phyloP scores from a whole-genome alignment of 768 basidiomycete genomes.

The Rossbeevera mucosa region DNA sequence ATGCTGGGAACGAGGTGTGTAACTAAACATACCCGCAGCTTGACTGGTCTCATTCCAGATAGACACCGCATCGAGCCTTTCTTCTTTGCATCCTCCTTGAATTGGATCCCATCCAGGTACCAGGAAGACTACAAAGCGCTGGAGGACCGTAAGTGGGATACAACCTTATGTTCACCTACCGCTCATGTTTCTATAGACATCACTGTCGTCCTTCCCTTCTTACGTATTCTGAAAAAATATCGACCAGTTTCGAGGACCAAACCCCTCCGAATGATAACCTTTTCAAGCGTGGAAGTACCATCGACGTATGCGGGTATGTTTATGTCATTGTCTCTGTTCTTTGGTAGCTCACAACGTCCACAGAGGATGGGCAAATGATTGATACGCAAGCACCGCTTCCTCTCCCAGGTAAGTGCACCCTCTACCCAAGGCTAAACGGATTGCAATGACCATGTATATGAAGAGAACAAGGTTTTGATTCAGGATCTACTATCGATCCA shows the following conservation, averaged over 20 bases:
- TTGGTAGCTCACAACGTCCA: neutral
- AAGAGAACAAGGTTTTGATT: conserved; percentile 21
- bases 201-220: conserved; percentile 39
- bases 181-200: conserved; percentile 32
- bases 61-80: conserved; percentile 43
- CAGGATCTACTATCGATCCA: conserved; percentile 37
- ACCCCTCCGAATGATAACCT: conserved; percentile 16
- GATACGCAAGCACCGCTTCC: conserved; percentile 30
- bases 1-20: conserved; percentile 39
- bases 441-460: neutral
- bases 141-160: conserved; percentile 35
- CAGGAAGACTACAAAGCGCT: conserved; percentile 32
- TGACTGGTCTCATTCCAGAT: conserved; percentile 1
- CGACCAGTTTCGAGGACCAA: conserved; percentile 17
- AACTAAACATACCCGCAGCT: no score
- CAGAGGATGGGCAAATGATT: conserved; percentile 21
- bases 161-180: neutral
- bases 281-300: neutral
- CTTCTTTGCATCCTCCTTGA: conserved; percentile 40
- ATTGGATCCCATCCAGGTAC: conserved; percentile 41
- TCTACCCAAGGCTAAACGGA: neutral
- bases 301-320: conserved; percentile 10
- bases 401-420: conserved; percentile 14
- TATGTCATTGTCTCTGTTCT: neutral
- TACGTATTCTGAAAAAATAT: conserved; percentile 34